A percentile compares a stretch with the other conserved stretches of the same genome.
Evolutionary conservation across 208 protist genomes (phyloP).

Genomic region (Crithidia thermophila): DNA sequence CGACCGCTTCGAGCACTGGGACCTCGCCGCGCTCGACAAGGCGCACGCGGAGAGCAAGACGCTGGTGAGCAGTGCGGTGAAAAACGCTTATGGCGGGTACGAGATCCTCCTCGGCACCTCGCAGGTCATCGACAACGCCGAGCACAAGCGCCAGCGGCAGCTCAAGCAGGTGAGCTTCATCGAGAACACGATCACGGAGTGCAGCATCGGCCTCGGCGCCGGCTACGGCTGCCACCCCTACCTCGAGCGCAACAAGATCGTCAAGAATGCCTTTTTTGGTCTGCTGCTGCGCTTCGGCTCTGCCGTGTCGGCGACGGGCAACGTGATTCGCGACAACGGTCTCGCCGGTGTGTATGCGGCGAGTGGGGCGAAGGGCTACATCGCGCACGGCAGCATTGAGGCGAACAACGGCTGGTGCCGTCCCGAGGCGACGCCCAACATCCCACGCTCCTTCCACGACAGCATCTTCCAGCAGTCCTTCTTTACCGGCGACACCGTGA

Average conservation of each 20-base stretch:
- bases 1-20: constrained; percentile 75
- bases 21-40: constrained; percentile 38
- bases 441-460: constrained; percentile 51
- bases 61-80: constrained; percentile 15
- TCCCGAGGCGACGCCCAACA: constrained; percentile 34
- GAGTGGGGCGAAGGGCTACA: constrained; percentile 65
- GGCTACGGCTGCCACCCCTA: constrained; percentile 79
- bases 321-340: constrained; percentile 72
- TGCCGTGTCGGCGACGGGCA: constrained; percentile 55
- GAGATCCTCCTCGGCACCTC: constrained; percentile 65
- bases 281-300: constrained; percentile 77
- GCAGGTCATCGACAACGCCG: constrained; percentile 35
- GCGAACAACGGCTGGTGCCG: constrained; percentile 82
- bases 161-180: constrained; percentile 71
- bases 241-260: constrained; percentile 65
- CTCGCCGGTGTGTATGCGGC: constrained; percentile 76
- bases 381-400: constrained; percentile 44
- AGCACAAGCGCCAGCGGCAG: constrained; percentile 58
- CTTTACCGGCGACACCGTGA: constrained; percentile 7
- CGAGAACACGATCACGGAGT: constrained; percentile 74
- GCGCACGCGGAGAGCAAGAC: constrained; percentile 23
- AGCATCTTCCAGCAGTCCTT: constrained; percentile 29
- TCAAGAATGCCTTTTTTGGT: constrained; percentile 83
- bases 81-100: constrained; percentile 66
- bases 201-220: constrained; percentile 71